Evolutionary conservation across 768 basidiomycete genomes (phyloP), one percentile per base, ranked within the genome.

Genomic region (Tricholomella constricta): DNA sequence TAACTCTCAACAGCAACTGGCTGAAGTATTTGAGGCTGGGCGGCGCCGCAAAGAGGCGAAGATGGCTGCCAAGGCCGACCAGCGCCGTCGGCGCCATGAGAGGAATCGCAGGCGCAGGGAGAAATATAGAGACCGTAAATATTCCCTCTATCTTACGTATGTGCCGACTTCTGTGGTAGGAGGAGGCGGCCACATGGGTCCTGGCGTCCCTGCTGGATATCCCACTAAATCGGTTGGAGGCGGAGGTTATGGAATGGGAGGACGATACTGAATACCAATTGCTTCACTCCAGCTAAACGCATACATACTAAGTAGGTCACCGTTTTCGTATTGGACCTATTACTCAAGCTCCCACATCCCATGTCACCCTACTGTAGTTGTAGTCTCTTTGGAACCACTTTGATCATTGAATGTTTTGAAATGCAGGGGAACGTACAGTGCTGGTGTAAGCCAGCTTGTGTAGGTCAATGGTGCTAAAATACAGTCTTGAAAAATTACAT

Each of bases 121-220:
- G 36, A 84, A 76, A 63, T 81, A 81, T 52, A 78, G 76, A 35
- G 84, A 83, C 58, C 85, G 78, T 68, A 78, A 75, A 49, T 91
- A 88, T 64, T 62, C 81, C 2, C 66, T 91, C 32, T 90, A 84
- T 64, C 60, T 91, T 46, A 76, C 74, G 9, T 88, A 78, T 62
- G 56, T 83, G 19, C 58, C 71, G 5, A 66, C 69, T 27, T 58
- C 51, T 2, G 60, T 63, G 20, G 54, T 66, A 41, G 63, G 66
- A n/a, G 58, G 69, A 14, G 44, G 40, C 31, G 53, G 56, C 29
- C 55, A 51, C 4, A 49, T 52, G n/a, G 55, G 44, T 55, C 34
- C 57, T 27, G 61, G 57, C 35, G 61, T 59, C 48, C 45, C 53
- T 22, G 51, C 50, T 45, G 64, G 62, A 40, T 62, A 57, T 32